Conservation (phyloP, 768 basidiomycete species). For the Pulveroboletus sp. region DNA sequence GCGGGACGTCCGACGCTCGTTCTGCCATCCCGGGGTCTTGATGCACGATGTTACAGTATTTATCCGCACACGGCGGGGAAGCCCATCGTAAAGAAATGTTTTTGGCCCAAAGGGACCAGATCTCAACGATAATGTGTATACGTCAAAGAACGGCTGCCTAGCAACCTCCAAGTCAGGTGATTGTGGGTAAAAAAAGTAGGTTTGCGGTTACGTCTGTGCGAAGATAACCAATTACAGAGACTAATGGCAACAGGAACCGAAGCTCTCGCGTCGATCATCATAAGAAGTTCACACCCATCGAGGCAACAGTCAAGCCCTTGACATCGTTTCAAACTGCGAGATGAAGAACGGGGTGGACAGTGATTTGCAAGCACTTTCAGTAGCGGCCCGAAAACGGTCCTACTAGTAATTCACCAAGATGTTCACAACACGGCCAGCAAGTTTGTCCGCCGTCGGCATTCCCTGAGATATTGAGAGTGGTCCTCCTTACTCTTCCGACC, state of each 20-base stretch:
- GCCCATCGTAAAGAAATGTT: conserved; percentile 8
- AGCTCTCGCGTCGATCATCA: conserved; percentile 26
- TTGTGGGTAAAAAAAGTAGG: conserved; percentile 1
- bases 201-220: conserved; percentile 12
- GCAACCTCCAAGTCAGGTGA: too few species aligned
- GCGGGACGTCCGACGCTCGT: conserved; percentile 7
- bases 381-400: not conserved
- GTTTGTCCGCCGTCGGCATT: not conserved
- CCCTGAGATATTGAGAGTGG: not conserved
- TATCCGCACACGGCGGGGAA: conserved; percentile 6
- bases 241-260: conserved; percentile 25
- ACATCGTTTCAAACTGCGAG: conserved; percentile 15
- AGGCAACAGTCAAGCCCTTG: conserved; percentile 21
- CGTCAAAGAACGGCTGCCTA: conserved; percentile 19
- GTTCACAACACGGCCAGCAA: not conserved
- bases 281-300: conserved; percentile 20
- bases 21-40: conserved; percentile 10
- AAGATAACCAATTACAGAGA: conserved; percentile 5
- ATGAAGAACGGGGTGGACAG: conserved; percentile 2
- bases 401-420: too few species aligned
- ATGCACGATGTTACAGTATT: conserved; percentile 3
- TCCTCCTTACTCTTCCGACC: not conserved
- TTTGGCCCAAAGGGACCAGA: conserved; percentile 1
- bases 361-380: conserved; percentile 2
- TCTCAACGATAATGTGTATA: conserved; percentile 16